Evolutionary conservation across 352 stramenopile species (phyloP), one percentile per base, ranked within the genome.

Genomic region (Phytopythium mirpurense): DNA sequence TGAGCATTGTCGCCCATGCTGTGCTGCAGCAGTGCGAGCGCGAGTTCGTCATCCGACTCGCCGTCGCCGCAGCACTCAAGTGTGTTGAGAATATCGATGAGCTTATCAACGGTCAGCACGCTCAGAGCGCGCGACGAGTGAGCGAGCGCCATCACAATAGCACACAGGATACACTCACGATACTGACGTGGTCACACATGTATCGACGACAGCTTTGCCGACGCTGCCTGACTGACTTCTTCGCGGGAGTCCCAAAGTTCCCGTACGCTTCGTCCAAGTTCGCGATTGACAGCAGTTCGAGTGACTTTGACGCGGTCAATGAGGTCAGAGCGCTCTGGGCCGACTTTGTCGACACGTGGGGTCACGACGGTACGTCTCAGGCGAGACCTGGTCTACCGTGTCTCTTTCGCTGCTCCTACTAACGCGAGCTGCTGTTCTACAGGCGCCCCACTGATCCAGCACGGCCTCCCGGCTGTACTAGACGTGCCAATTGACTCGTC

Each of bases 181-280:
- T 44, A 18, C 38, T 44, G 19, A 44, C 19, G 9, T 8, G 18
- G 47, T 26, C 14, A n/a, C n/a, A 8, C 23, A 21, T 50, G 19
- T n/a, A 9, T 32, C 29, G 29, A 9, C 29, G 29, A 5, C 9
- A 87, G 75, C 64, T 82, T 18, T 87, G 73, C 48, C 56, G 67
- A 5, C 71, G 60, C 2, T 68, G 70, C 47, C 45, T 83, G 1
- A 42, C 69, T n/a, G 67, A 83, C 29, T 71, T 72, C 35, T 83
- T 91, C 48, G 60, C 74, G 0, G 78, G 77, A 7, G 76, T 90
- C 2, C 72, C 81, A 1, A 67, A 87, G 41, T 91, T 91, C 32
- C 75, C 72, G 9, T 65, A 85, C 34, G 46, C 67, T 15, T 56
- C 24, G 16, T 79, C 68, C 48, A 72, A 67, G n/a, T 29, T 55